These are phyloP conservation scores for Barbarea vulgaris DNA, from an alignment of 345 rosid species.

Conservation along the genomic window DNA sequence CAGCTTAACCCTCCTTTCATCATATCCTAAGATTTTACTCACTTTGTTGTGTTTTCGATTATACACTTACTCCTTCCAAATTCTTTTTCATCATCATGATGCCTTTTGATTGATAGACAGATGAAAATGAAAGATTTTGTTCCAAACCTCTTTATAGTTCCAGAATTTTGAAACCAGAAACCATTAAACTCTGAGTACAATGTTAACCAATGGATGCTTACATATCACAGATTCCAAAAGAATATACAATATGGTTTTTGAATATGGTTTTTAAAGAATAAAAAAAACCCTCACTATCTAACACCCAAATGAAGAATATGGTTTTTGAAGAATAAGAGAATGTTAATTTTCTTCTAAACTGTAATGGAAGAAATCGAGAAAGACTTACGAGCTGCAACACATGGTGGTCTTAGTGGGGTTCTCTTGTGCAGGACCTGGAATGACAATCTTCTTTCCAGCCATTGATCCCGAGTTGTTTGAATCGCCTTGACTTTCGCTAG, in stretches of 20 bases:
- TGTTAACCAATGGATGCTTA: background rate
- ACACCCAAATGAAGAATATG: background rate
- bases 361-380: slow-evolving; percentile 32
- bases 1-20: background rate
- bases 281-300: background rate
- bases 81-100: background rate
- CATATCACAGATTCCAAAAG: background rate
- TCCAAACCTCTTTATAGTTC: background rate
- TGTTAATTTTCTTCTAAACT: background rate
- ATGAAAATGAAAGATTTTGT: background rate
- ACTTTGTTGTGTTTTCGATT: background rate
- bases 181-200: background rate
- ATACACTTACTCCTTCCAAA: background rate
- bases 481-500: slow-evolving; percentile 36
- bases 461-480: slow-evolving; percentile 47
- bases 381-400: slow-evolving; percentile 49
- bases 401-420: slow-evolving; percentile 49
- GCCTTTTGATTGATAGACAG: slow-evolving; percentile 1
- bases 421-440: slow-evolving; percentile 72
- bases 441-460: slow-evolving; percentile 58
- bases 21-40: background rate
- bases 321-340: background rate
- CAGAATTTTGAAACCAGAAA: background rate
- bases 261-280: too few species aligned
- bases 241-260: slow-evolving; percentile 26